Evolutionary conservation across 2,329 filamentous ascomycete genomes (phyloP), one percentile per base, ranked within the genome.

Genomic region (Apiospora malaysiana): DNA sequence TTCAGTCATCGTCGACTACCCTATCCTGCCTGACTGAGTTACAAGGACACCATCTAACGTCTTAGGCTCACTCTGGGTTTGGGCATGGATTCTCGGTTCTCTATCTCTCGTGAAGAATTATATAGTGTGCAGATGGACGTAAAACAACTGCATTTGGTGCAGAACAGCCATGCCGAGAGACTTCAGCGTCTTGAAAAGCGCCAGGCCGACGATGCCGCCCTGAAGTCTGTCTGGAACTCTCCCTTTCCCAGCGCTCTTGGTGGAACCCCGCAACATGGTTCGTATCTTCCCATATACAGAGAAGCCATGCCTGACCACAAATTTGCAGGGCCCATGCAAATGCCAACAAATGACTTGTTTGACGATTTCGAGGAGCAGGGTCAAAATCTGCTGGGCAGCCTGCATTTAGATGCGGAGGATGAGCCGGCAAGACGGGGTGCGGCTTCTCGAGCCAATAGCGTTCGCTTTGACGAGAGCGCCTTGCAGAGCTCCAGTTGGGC

Each of bases 401-500:
- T 98, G 71, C 93, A 95, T 71, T 86, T 98, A 8, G 95, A 97
- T 74, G 88, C 92, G 6, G 95, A 97, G 73, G 94, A 98, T 73
- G 93, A 95, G 78, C 93, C 93, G 43, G 91, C 94, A 71, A 90
- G 94, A 47, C 90, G 95, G 73, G 94, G 96, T 69, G 94, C 93
- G 25, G 92, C 94, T 23, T 99, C 96, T 23, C 89, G 96, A 76
- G 95, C 96, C 66, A 98, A 98, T 80, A 98, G 96, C 79, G 96
- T 99, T 75, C 93, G 96, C 47, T 99, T 99, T 77, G 96, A 98
- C 79, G 95, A 98, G 80, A 97, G 94, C 78, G 95, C 95, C 18
- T 90, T 97, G 76, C 94, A 97, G 76, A 93, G 94, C 66, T 94
- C 89, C 10, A 89, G 94, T 80, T 97, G 96, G 89, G 92, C 91